Evolutionary conservation across 441 rosid genomes (phyloP).

Genomic region (Populus trichocarpa): DNA sequence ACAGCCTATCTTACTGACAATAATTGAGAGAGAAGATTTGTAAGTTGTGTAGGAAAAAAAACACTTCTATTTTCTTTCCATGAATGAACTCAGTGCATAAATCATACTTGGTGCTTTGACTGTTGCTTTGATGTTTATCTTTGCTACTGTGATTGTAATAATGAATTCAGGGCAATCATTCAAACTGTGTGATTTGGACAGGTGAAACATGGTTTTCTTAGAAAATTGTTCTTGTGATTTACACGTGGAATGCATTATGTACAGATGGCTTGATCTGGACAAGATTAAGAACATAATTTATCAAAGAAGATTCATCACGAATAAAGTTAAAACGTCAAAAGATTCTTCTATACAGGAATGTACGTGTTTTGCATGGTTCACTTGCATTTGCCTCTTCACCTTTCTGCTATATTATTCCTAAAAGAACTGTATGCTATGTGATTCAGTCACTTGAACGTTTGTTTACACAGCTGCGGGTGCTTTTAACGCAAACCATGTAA

Average conservation of each 20-base stretch:
- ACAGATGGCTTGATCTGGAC: not conserved
- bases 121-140: not conserved
- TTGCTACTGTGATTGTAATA: not conserved
- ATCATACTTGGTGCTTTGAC: not conserved
- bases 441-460: not conserved
- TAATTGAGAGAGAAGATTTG: not conserved
- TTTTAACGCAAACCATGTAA: no score
- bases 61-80: not conserved
- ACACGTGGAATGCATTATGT: conserved; percentile 2
- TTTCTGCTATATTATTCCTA: not conserved
- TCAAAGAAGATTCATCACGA: not conserved
- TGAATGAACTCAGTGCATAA: not conserved
- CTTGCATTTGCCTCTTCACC: not conserved
- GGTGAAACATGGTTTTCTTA: not conserved
- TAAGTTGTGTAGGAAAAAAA: not conserved
- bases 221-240: conserved; percentile 6
- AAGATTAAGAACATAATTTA: not conserved
- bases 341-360: conserved; percentile 6
- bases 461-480: no score
- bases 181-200: not conserved
- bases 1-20: not conserved
- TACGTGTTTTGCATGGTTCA: not conserved
- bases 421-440: not conserved
- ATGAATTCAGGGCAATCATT: not conserved
- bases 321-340: not conserved